Conservation (phyloP, 2,329 filamentous ascomycete species). For the Diaporthe humulicola region DNA sequence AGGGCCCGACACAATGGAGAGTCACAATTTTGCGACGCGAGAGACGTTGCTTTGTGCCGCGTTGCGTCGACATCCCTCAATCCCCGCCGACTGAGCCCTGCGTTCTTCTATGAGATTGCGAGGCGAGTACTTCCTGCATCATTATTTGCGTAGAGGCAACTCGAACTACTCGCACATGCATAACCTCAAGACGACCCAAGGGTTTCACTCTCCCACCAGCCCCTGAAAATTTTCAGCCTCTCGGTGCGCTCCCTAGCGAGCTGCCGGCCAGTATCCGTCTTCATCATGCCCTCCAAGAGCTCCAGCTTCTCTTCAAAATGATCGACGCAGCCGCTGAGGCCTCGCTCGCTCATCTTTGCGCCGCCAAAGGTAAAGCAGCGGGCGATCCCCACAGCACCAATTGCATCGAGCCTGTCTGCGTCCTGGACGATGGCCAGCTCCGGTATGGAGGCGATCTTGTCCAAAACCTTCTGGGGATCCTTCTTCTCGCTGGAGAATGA, state of each 20-base stretch:
- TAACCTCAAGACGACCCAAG: slow-evolving; percentile 26
- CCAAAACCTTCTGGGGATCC: slow-evolving; percentile 69
- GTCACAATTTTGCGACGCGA: no score
- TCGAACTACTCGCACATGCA: not conserved
- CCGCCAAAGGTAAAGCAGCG: slow-evolving; percentile 83
- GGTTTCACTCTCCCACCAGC: slow-evolving; percentile 69
- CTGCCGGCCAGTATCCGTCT: slow-evolving; percentile 67
- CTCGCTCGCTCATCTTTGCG: slow-evolving; percentile 63
- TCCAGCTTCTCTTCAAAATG: slow-evolving; percentile 86
- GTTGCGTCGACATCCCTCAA: no score
- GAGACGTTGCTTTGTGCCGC: not conserved
- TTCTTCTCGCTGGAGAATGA: slow-evolving; percentile 82
- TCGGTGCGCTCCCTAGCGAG: slow-evolving; percentile 67
- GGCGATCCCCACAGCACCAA: slow-evolving; percentile 88
- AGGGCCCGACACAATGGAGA: not conserved
- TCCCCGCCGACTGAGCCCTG: no score
- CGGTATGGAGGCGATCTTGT: slow-evolving; percentile 73
- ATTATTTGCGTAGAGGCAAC: not conserved
- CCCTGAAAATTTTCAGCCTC: slow-evolving; percentile 65
- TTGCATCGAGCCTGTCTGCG: slow-evolving; percentile 89
- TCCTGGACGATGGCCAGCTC: slow-evolving; percentile 91
- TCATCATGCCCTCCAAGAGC: slow-evolving; percentile 74
- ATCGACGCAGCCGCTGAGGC: slow-evolving; percentile 74
- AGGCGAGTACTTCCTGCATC: accelerated
- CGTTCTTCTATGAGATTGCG: not conserved